Percentiles rank a stretch among this genome's conserved stretches.
Conservation (phyloP, 2,329 filamentous ascomycete species). For the Pseudocercospora fuligena region DNA sequence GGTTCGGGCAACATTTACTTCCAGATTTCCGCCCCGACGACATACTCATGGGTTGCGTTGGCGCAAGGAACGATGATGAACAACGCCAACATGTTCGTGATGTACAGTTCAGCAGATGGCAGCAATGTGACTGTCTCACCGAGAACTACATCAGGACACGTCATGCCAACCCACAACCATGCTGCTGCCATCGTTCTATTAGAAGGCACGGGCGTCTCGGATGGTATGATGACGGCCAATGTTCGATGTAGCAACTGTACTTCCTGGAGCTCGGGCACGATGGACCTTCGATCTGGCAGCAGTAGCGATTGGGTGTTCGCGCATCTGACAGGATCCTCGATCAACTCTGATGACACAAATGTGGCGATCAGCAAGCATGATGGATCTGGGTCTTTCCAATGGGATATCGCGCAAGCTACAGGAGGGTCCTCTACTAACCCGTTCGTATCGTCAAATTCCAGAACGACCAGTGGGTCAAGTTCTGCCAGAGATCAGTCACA, state of each 20-base stretch:
- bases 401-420: conserved; percentile 55
- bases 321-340: conserved; percentile 48
- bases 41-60: conserved; percentile 59
- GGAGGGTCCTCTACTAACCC: conserved; percentile 54
- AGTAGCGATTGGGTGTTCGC: conserved; percentile 59
- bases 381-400: conserved; percentile 46
- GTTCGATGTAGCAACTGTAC: conserved; percentile 59
- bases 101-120: conserved; percentile 57
- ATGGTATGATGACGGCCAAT: conserved; percentile 60
- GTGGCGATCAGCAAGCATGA: conserved; percentile 53
- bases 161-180: conserved; percentile 48
- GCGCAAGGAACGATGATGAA: conserved; percentile 57
- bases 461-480: conserved; percentile 5
- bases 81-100: conserved; percentile 62
- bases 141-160: conserved; percentile 50
- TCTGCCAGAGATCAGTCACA: conserved; percentile 12
- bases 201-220: conserved; percentile 57
- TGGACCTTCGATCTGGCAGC: conserved; percentile 49
- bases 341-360: conserved; percentile 52
- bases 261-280: conserved; percentile 57
- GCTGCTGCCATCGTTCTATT: conserved; percentile 53
- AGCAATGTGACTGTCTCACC: conserved; percentile 63
- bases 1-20: conserved; percentile 62
- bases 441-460: conserved; percentile 33
- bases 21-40: conserved; percentile 58